Conservation (phyloP, 345 rosid genomes). For the Gossypium turneri region DNA sequence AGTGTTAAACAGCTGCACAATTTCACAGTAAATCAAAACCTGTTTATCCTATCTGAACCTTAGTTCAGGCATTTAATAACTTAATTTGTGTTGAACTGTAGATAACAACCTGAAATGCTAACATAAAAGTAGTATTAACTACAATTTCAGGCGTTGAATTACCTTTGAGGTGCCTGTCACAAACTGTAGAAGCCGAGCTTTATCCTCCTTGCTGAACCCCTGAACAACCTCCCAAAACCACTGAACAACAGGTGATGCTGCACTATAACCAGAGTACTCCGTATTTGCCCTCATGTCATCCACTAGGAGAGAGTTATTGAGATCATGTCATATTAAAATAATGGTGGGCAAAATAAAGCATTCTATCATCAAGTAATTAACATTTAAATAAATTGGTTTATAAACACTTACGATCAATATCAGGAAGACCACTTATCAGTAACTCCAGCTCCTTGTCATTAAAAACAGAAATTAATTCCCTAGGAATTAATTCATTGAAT, state of each 20-base stretch:
- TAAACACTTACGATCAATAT: conserved; percentile 72
- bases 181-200: conserved; percentile 91
- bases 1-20: background rate
- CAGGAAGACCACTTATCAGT: conserved; percentile 93
- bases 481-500: conserved; percentile 66
- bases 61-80: background rate
- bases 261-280: conserved; percentile 87
- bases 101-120: background rate
- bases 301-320: conserved; percentile 43
- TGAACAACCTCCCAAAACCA: conserved; percentile 99
- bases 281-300: conserved; percentile 93
- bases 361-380: conserved; percentile 7
- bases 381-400: background rate
- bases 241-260: conserved; percentile 80
- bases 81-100: background rate
- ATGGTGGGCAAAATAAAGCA: background rate
- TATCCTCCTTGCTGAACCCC: conserved; percentile 94
- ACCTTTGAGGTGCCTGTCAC: conserved; percentile 99
- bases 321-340: background rate
- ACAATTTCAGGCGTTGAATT: conserved; percentile 4
- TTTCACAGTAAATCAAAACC: background rate
- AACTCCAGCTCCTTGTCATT: conserved; percentile 94
- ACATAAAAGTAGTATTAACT: background rate
- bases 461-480: conserved; percentile 80
- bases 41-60: background rate